phyloP scores from a whole-genome alignment of 352 stramenopile genomes.

The Paralagenidium karlingii region DNA sequence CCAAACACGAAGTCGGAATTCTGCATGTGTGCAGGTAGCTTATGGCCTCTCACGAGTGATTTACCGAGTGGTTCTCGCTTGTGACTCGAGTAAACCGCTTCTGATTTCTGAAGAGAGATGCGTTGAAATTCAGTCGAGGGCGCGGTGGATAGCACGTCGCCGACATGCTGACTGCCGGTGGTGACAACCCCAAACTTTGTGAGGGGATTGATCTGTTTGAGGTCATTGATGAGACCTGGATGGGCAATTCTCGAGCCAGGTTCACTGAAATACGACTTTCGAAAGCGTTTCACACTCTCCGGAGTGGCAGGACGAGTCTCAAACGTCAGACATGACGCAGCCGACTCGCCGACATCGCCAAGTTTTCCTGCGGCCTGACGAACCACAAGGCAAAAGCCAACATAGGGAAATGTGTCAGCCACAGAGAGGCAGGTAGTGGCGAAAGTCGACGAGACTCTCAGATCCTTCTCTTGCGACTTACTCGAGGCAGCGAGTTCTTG shows the following conservation, averaged over 20 bases:
- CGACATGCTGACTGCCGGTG: constrained; percentile 52
- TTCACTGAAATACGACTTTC: constrained; percentile 78
- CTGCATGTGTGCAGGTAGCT: constrained; percentile 38
- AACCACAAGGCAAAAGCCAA: no score
- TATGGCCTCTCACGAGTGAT: constrained; percentile 49
- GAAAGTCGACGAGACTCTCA: no score
- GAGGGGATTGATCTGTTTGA: constrained; percentile 42
- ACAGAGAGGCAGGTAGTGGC: no score
- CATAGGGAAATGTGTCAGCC: no score
- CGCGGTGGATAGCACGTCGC: constrained; percentile 32
- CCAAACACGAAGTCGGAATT: constrained; percentile 49
- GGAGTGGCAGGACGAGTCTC: constrained; percentile 46
- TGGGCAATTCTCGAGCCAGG: constrained; percentile 61
- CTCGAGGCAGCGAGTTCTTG: no score
- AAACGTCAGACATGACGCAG: constrained; percentile 40
- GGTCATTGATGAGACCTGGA: constrained; percentile 64
- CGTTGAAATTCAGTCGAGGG: constrained; percentile 44
- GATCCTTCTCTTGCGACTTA: no score
- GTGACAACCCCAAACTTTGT: constrained; percentile 58
- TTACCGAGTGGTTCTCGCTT: constrained; percentile 71
- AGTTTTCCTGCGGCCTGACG: constrained; percentile 27
- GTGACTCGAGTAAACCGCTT: constrained; percentile 67
- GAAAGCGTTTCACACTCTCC: constrained; percentile 56
- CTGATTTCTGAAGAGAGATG: constrained; percentile 49
- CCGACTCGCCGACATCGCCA: constrained; percentile 23